These are phyloP conservation scores for Platismatia glauca DNA, from an alignment of 495 filamentous ascomycete genomes.

Conservation along the genomic window DNA sequence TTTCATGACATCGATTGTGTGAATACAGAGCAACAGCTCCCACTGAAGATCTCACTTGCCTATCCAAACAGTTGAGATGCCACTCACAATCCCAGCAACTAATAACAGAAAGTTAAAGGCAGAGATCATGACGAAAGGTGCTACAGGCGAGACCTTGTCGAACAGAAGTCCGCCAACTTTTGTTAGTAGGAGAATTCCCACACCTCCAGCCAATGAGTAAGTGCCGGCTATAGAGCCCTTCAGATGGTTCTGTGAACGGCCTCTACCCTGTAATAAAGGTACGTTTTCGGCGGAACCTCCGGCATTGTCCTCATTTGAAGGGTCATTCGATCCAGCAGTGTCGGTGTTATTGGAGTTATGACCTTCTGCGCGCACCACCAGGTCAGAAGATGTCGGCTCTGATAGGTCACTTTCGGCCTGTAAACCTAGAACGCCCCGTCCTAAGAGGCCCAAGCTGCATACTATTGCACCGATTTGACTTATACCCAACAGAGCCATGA, in stretches of 20 bases:
- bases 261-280: slow-evolving; percentile 1
- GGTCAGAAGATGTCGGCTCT: not conserved
- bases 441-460: slow-evolving; percentile 77
- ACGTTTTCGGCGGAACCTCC: not conserved
- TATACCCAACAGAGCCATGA: slow-evolving; percentile 71
- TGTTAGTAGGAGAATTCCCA: slow-evolving; percentile 80
- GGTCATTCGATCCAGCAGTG: no score
- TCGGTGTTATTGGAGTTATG: not conserved
- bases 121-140: slow-evolving; percentile 90
- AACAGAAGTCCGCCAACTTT: slow-evolving; percentile 86
- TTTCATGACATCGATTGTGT: not conserved
- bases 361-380: not conserved
- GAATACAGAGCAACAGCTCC: not conserved
- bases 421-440: slow-evolving; percentile 57
- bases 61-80: slow-evolving; percentile 9
- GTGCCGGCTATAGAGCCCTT: slow-evolving; percentile 93
- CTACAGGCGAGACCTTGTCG: slow-evolving; percentile 56
- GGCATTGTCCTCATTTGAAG: not conserved
- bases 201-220: slow-evolving; percentile 85
- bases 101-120: slow-evolving; percentile 70
- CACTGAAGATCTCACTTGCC: not conserved
- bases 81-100: slow-evolving; percentile 42
- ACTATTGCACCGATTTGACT: slow-evolving; percentile 95
- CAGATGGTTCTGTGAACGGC: slow-evolving; percentile 36
- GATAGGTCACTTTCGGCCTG: slow-evolving; percentile 29